Percentiles rank a stretch among this genome's conserved stretches.
These are phyloP conservation scores for Schizochytrium sp. DNA, from an alignment of 108 stramenopile species.

Conservation along the genomic window DNA sequence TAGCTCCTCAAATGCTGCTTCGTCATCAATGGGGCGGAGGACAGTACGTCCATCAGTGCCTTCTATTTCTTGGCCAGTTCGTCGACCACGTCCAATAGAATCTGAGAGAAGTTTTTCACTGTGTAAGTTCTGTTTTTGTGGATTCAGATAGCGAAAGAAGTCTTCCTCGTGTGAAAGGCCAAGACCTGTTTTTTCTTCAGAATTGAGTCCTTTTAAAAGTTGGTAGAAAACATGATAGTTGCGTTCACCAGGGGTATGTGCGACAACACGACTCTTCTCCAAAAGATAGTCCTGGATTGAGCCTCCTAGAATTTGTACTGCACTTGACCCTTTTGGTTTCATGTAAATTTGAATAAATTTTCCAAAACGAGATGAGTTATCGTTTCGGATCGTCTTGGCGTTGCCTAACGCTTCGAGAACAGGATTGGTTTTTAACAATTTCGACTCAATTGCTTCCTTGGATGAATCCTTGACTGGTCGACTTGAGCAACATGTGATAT, in stretches of 20 bases:
- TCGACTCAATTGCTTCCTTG: constrained; percentile 56
- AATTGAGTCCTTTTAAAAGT: constrained; percentile 48
- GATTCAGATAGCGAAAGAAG: constrained; percentile 7
- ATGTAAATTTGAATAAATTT: constrained; percentile 75
- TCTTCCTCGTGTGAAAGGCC: constrained; percentile 65
- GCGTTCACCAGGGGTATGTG: constrained; percentile 72
- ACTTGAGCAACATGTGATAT: constrained; percentile 66
- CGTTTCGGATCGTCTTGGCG: constrained; percentile 71
- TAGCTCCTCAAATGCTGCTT: constrained; percentile 50
- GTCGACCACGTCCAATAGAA: too few relatives aligned
- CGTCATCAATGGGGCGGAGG: constrained; percentile 59
- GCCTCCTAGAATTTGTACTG: constrained; percentile 63
- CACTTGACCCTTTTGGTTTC: constrained; percentile 53
- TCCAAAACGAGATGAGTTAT: constrained; percentile 77
- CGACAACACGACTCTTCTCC: constrained; percentile 78
- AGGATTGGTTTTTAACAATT: constrained; percentile 69
- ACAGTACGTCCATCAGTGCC: not conserved
- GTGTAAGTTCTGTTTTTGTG: not conserved
- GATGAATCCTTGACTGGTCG: not conserved
- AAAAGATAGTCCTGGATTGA: constrained; percentile 75
- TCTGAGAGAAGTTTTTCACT: not conserved
- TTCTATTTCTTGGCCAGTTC: too few relatives aligned
- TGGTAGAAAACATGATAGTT: constrained; percentile 82
- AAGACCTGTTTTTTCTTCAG: constrained; percentile 1
- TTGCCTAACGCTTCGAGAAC: constrained; percentile 74